phyloP scores from a whole-genome alignment of 2,329 filamentous ascomycete genomes.

The Chrysosphaeria jannelii region DNA sequence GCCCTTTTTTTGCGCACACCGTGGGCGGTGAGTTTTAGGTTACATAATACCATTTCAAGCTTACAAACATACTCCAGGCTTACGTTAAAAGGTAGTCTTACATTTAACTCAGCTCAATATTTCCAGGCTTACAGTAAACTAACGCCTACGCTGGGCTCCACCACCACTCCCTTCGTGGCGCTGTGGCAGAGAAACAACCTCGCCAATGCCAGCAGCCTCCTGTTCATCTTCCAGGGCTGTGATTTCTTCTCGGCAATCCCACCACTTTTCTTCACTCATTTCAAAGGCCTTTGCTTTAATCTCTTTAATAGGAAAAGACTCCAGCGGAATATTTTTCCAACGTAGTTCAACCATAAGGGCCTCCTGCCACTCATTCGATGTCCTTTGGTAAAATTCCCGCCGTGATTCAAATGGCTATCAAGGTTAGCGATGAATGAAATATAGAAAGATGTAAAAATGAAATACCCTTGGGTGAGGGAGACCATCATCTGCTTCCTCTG shows the following conservation, averaged over 20 bases:
- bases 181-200: constrained; percentile 69
- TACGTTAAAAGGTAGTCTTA: background rate
- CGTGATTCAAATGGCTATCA: constrained; percentile 65
- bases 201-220: constrained; percentile 78
- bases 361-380: constrained; percentile 73
- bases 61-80: background rate
- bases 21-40: too few species aligned
- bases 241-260: constrained; percentile 90
- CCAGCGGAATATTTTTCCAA: constrained; percentile 33
- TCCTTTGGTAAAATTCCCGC: constrained; percentile 74
- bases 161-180: constrained; percentile 21
- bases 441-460: constrained; percentile 35
- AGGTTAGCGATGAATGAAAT: constrained; percentile 10
- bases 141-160: constrained; percentile 4
- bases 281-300: constrained; percentile 76
- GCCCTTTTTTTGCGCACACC: too few species aligned
- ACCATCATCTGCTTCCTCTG: constrained; percentile 30
- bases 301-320: constrained; percentile 56
- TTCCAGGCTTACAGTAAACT: background rate
- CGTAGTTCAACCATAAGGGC: constrained; percentile 47
- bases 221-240: constrained; percentile 80
- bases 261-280: constrained; percentile 89
- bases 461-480: constrained; percentile 36
- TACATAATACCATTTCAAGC: too few species aligned
- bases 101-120: background rate